Base-by-base conservation (phyloP, 2,329 filamentous ascomycete genomes). In the Arthroderma uncinatum region DNA sequence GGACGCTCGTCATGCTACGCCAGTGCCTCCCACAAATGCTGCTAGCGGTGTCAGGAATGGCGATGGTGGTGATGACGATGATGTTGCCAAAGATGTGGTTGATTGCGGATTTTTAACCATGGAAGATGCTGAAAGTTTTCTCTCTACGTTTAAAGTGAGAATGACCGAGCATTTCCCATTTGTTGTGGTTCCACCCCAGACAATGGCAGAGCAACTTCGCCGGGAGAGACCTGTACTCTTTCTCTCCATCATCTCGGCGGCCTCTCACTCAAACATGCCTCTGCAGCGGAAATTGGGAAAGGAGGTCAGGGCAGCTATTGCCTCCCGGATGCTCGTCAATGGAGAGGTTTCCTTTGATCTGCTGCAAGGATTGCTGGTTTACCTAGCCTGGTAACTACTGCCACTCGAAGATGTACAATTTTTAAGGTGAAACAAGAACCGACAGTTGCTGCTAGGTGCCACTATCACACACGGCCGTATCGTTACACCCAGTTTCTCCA, bases 141-240 rank as follows among this genome's bases (percentile, higher is more conserved):
- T 71, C 16, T 63, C 68, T 16, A 56, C 65, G 25, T 73, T 70
- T 63, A 68, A 64, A 59, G 63, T 62, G 2, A 64, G 64, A 9
- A 70, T 73, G 65, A 71, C 67, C 62, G 64, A 67, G 0, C 65
- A 72, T 58, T 72, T 73, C 34, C 71, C 70, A 3, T 73, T 73
- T 48, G 65, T 73, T 6, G 63, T 71, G 4, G 55, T 73, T 30
- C 58, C 66, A 4, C 58, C 63, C 6, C 50, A 63, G 1, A 58
- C 63, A 9, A 67, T 63, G 2, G 67, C 61, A 1, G 36, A 54
- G 10, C 56, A 66, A 0, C 63, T 74, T 21, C 67, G 68, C 34
- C 30, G 60, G 34, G 58, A 66, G 10, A 65, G 64, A 14, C 70
- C 69, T 0, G 70, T 74, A 37, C 61, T 73, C 1, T 69, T 74